Evolutionary conservation across 129 eudicot species (phyloP).

Genomic region (Kitagawia praeruptora): DNA sequence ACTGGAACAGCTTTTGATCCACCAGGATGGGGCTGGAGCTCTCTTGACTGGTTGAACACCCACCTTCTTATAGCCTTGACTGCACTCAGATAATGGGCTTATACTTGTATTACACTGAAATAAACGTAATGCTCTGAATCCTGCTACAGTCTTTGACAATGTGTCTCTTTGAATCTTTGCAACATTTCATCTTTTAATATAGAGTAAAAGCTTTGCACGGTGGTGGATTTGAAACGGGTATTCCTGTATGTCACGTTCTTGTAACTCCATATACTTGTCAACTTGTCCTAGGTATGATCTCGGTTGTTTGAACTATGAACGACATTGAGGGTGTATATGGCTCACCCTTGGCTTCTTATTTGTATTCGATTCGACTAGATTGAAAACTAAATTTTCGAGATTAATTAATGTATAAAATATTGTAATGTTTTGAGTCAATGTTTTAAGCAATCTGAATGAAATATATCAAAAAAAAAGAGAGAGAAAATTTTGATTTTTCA

Average conservation of each 20-base stretch:
- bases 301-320: too few species aligned
- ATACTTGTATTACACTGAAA: too few species aligned
- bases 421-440: too few species aligned
- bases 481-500: too few species aligned
- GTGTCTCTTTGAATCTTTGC: not conserved
- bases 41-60: not conserved
- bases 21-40: not conserved
- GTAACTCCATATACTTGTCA: not conserved
- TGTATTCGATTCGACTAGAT: too few species aligned
- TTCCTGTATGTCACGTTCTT: not conserved
- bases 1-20: too few species aligned
- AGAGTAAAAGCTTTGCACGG: not conserved
- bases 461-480: too few species aligned
- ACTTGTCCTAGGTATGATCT: not conserved
- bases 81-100: not conserved
- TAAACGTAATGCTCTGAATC: not conserved
- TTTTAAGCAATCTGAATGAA: too few species aligned
- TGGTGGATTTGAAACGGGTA: not conserved
- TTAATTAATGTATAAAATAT: too few species aligned
- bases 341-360: too few species aligned
- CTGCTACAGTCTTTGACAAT: not conserved
- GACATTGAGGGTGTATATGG: too few species aligned
- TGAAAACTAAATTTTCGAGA: too few species aligned
- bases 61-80: not conserved
- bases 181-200: not conserved